These are phyloP conservation scores for Pleurotus djamor DNA, from an alignment of 768 basidiomycete species.

Conservation along the genomic window DNA sequence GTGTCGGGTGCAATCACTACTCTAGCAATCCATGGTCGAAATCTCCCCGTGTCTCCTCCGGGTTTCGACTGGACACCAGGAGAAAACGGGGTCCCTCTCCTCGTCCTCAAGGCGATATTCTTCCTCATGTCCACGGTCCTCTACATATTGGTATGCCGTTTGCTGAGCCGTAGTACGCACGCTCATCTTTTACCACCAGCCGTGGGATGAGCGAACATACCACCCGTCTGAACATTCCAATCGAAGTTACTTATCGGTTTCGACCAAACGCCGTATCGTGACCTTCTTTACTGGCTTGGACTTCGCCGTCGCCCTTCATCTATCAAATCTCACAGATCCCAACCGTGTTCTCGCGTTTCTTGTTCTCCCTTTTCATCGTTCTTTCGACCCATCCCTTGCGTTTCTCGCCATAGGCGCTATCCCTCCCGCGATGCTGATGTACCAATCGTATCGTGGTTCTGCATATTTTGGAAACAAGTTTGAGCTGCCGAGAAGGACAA, in stretches of 20 bases:
- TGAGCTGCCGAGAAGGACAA: constrained; percentile 16
- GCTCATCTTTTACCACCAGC: not conserved
- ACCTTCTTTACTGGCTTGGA: constrained; percentile 42
- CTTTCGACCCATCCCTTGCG: constrained; percentile 56
- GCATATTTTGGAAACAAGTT: constrained; percentile 36
- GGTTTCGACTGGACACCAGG: constrained; percentile 40
- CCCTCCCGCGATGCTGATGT: constrained; percentile 42
- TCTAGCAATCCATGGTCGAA: constrained; percentile 30
- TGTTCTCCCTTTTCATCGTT: constrained; percentile 40
- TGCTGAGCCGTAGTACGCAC: constrained; percentile 11
- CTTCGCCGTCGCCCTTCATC: constrained; percentile 51
- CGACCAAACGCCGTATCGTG: constrained; percentile 28
- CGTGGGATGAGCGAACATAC: constrained; percentile 1
- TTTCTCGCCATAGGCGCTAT: constrained; percentile 53
- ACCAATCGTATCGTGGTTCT: constrained; percentile 42
- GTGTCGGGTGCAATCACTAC: constrained; percentile 44
- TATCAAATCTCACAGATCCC: constrained; percentile 52
- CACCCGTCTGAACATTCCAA: not conserved
- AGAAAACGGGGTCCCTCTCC: constrained; percentile 27
- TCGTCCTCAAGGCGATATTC: constrained; percentile 37
- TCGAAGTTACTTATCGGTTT: constrained; percentile 10
- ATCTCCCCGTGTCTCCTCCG: constrained; percentile 23
- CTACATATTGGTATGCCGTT: constrained; percentile 26
- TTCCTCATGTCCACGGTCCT: constrained; percentile 27
- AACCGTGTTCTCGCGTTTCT: constrained; percentile 51